Evolutionary conservation across 2,329 filamentous ascomycete genomes (phyloP), one percentile per base, ranked within the genome.

Genomic region (Sarocladiaceae sp.): DNA sequence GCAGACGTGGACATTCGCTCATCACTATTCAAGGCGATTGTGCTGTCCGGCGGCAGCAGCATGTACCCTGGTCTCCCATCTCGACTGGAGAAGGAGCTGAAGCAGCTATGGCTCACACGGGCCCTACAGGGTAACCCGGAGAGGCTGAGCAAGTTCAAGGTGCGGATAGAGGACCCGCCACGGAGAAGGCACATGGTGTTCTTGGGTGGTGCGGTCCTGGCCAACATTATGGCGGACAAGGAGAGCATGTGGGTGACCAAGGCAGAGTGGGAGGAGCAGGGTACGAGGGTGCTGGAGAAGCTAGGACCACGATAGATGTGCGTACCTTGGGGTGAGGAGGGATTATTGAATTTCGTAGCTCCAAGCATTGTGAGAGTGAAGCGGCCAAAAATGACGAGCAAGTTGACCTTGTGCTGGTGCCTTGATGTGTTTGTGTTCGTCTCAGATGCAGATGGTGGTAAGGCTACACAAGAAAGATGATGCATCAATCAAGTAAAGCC

Each of bases 161-260:
- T 98, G 53, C 82, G 93, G 65, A 97, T 98, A 73, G 93, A 98
- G 66, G 93, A 98, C 65, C 93, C 93, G 43, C 93, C 93, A 26
- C 80, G 93, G 68, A 80, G 93, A 70, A 79, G 91, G 67, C 93
- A 98, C 73, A 97, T 98, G 90, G 93, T 98, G n/a, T 97, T 98
- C 76, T 70, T 98, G 45, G 93, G 93, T 47, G 93, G 93, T 56
- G 93, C 93, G 20, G 93, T 98, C 50, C 73, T 98, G 58, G 93
- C 93, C 56, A 97, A 97, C 64, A 94, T 98, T 66, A 97, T 98
- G 85, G 90, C 93, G 35, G 90, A 97, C 69, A 97, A 96, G 72
- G 88, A 96, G 65, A 86, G 84, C 64, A 97, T 97, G 93, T 98
- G 93, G 93, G 90, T 98, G 59, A 86, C 85, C 55, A 95, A 95